Evolutionary conservation across 2,329 filamentous ascomycete species (phyloP).

Genomic region (Colletotrichum sp.): DNA sequence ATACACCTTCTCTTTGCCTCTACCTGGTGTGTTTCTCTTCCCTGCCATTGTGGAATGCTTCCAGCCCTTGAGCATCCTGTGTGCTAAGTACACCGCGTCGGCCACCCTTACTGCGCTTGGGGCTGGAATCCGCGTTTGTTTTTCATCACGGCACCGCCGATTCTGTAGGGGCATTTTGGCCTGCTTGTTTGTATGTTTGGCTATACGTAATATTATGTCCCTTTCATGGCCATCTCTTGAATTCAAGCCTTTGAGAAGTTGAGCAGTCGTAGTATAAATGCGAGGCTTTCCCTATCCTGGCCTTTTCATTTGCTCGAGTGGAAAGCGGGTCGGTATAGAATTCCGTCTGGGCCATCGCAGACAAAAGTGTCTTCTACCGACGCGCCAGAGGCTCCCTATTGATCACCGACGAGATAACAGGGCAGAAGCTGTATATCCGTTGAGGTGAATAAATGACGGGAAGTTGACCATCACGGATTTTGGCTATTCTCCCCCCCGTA

Average conservation of each 20-base stretch:
- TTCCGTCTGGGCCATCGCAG: not conserved
- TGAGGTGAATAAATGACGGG: not conserved
- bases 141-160: not conserved
- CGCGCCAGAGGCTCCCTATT: not conserved
- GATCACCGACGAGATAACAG: not conserved
- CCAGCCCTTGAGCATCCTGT: not conserved
- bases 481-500: constrained; percentile 30
- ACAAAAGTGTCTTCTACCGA: not conserved
- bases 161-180: too few relatives aligned
- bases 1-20: not conserved
- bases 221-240: not conserved
- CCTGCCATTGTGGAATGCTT: not conserved
- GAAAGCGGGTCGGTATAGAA: not conserved
- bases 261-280: not conserved
- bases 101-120: not conserved
- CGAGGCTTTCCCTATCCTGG: too few relatives aligned
- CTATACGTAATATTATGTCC: not conserved
- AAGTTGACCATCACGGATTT: not conserved
- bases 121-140: not conserved
- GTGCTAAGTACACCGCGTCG: not conserved
- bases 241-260: not conserved
- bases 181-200: not conserved
- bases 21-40: not conserved
- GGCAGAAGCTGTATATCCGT: not conserved
- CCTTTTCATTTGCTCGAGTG: too few relatives aligned